phyloP scores from a whole-genome alignment of 2,329 filamentous ascomycete species.

The Penicillium italicum region DNA sequence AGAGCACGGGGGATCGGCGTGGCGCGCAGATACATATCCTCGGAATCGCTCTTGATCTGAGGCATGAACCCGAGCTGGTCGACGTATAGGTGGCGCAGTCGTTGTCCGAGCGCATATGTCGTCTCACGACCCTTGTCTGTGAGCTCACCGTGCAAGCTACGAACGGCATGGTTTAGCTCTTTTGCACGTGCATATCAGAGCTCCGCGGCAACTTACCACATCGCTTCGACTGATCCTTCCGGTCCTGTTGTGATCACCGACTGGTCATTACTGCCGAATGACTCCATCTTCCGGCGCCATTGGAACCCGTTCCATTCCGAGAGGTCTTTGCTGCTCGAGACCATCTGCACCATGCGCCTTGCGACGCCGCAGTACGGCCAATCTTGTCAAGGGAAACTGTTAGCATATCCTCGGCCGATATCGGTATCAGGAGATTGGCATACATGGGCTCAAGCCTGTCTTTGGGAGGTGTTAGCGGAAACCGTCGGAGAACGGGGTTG shows the following conservation, averaged over 20 bases:
- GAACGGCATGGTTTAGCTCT: slow-evolving; percentile 12
- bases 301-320: slow-evolving; percentile 57
- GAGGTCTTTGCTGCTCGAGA: slow-evolving; percentile 53
- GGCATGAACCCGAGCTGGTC: slow-evolving; percentile 72
- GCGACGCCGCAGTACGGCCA: slow-evolving; percentile 91
- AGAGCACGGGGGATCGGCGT: slow-evolving; percentile 72
- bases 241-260: slow-evolving; percentile 67
- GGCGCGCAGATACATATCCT: slow-evolving; percentile 68
- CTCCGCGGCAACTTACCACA: slow-evolving; percentile 62
- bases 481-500: slow-evolving; percentile 1
- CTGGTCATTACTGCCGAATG: slow-evolving; percentile 68
- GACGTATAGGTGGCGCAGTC: slow-evolving; percentile 69
- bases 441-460: slow-evolving; percentile 51
- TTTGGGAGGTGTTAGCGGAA: slow-evolving; percentile 24
- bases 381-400: slow-evolving; percentile 40
- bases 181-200: background rate
- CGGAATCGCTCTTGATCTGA: slow-evolving; percentile 50
- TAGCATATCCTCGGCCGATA: slow-evolving; percentile 10
- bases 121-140: slow-evolving; percentile 72
- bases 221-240: slow-evolving; percentile 65
- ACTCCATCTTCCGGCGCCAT: slow-evolving; percentile 73
- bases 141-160: slow-evolving; percentile 59
- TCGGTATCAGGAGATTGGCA: slow-evolving; percentile 3
- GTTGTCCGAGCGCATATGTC: slow-evolving; percentile 64
- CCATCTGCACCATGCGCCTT: slow-evolving; percentile 63